Conservation (phyloP, 306 rosid genomes). For the Vigna hirtella region DNA sequence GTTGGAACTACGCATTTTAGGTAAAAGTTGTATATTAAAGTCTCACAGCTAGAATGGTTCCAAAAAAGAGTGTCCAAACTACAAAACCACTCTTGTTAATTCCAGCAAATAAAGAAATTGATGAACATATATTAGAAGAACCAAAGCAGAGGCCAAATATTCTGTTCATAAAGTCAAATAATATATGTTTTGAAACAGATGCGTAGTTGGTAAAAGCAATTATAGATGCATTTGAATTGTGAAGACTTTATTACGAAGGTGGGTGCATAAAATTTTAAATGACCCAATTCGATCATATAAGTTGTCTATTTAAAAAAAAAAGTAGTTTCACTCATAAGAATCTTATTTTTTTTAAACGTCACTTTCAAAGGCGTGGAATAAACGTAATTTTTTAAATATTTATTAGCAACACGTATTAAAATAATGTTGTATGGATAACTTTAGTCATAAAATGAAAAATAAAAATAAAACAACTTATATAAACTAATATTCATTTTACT, state of each 20-base stretch:
- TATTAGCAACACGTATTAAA: background rate
- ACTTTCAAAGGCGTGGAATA: constrained; percentile 13
- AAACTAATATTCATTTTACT: too few relatives aligned
- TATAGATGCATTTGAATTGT: too few relatives aligned
- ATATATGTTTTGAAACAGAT: too few relatives aligned
- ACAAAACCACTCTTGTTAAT: background rate
- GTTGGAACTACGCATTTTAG: background rate
- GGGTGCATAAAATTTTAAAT: too few relatives aligned
- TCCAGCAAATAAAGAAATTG: background rate
- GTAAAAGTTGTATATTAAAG: background rate
- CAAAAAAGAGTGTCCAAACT: background rate
- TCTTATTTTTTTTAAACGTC: constrained; percentile 5
- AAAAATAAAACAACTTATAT: too few relatives aligned
- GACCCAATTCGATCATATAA: too few relatives aligned
- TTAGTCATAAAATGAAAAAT: background rate
- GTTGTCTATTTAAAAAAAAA: too few relatives aligned
- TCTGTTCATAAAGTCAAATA: background rate
- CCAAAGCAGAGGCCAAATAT: background rate
- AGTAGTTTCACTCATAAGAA: too few relatives aligned
- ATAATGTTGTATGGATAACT: too few relatives aligned
- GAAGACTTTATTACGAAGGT: too few relatives aligned
- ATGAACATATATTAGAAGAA: background rate
- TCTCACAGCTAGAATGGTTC: background rate
- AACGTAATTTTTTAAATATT: background rate
- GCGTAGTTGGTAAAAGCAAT: constrained; percentile 31